Evolutionary conservation across 768 basidiomycete genomes (phyloP).

Genomic region (Collybia mongolica): DNA sequence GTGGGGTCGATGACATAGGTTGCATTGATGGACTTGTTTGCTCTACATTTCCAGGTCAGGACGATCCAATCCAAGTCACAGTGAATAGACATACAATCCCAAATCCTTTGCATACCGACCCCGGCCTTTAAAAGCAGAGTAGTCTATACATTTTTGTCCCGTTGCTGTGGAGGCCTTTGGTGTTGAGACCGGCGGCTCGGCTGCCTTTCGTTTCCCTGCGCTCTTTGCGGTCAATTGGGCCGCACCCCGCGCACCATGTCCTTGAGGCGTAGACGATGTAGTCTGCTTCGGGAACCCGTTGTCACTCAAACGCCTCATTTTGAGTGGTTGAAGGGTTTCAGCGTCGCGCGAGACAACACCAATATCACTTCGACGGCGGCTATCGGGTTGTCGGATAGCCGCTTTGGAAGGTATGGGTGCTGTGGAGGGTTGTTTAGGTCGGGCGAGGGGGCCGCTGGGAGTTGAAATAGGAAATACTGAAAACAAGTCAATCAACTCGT

Average conservation of each 20-base stretch:
- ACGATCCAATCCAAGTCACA: not conserved
- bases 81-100: conserved; percentile 23
- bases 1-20: conserved; percentile 64
- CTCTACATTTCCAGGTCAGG: conserved; percentile 15
- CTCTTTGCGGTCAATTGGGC: not conserved
- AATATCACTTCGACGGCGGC: not conserved
- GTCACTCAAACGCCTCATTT: conserved; percentile 12
- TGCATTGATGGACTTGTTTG: conserved; percentile 54
- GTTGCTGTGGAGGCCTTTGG: not conserved
- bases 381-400: not conserved
- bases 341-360: conserved; percentile 12
- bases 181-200: too few relatives aligned
- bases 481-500: too few relatives aligned
- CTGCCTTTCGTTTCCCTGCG: not conserved
- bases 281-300: not conserved
- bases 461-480: too few relatives aligned
- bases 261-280: not conserved
- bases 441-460: not conserved
- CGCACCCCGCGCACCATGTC: not conserved
- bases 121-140: conserved; percentile 52
- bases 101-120: conserved; percentile 53
- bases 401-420: not conserved
- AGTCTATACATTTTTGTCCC: conserved; percentile 29
- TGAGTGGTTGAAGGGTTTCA: conserved; percentile 11
- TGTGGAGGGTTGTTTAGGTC: conserved; percentile 2